These are phyloP conservation scores for Macroventuria anomochaeta DNA, from an alignment of 2,329 filamentous ascomycete genomes.

Conservation along the genomic window DNA sequence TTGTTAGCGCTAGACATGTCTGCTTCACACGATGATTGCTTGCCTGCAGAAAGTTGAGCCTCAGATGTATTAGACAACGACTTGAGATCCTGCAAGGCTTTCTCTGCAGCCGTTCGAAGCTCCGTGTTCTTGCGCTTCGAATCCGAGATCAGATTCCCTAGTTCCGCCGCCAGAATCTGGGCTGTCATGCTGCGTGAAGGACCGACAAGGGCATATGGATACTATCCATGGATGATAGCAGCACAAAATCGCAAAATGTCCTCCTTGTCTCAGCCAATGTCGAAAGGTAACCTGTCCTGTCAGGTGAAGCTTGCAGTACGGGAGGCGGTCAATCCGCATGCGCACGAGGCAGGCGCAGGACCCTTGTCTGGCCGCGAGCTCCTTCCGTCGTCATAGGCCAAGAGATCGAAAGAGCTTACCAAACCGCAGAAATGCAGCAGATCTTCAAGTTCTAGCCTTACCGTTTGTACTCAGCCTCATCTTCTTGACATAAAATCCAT, in stretches of 20 bases:
- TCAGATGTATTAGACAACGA: conserved; percentile 76
- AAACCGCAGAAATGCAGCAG: conserved; percentile 10
- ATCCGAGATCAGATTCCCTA: conserved; percentile 90
- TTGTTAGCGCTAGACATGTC: conserved; percentile 3
- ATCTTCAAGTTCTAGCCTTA: conserved; percentile 8
- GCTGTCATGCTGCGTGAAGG: conserved; percentile 73
- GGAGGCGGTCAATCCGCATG: conserved; percentile 27
- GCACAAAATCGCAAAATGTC: neutral
- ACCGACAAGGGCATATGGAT: conserved; percentile 31
- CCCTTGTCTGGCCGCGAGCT: conserved; percentile 14
- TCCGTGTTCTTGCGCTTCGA: conserved; percentile 94
- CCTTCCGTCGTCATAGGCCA: conserved; percentile 19
- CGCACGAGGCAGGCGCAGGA: conserved; percentile 1
- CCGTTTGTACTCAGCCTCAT: conserved; percentile 9
- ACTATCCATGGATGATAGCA: conserved; percentile 20
- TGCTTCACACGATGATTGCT: conserved; percentile 18
- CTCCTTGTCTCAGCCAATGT: conserved; percentile 10
- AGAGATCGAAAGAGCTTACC: conserved; percentile 9
- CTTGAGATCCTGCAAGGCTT: conserved; percentile 89
- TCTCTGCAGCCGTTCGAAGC: conserved; percentile 88
- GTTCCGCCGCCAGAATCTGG: conserved; percentile 85
- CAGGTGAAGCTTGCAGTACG: conserved; percentile 18
- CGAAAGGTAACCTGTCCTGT: conserved; percentile 29
- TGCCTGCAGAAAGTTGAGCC: conserved; percentile 74
- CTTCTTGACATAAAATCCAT: neutral